A percentile compares a stretch with the other conserved stretches of the same genome.
Evolutionary conservation across 495 filamentous ascomycete genomes (phyloP).

Genomic region (Talaromyces nanjingensis): DNA sequence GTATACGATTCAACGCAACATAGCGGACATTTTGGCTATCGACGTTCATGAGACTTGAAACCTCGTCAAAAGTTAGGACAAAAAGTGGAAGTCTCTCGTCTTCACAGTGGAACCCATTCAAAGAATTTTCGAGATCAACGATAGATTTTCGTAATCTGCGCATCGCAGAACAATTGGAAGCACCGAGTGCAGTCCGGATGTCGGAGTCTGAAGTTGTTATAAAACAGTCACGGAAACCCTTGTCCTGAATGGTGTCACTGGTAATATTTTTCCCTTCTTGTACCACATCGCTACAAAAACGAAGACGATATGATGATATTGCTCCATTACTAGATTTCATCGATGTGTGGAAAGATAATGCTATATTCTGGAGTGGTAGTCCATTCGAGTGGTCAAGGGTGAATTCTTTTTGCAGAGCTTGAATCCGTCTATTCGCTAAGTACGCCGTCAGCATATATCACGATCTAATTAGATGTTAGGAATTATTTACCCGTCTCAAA

Average conservation of each 20-base stretch:
- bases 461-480: too few species aligned
- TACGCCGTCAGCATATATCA: too few species aligned
- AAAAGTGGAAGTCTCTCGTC: neutral
- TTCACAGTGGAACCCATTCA: neutral
- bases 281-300: neutral
- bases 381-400: neutral
- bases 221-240: neutral
- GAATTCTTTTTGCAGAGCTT: too few species aligned
- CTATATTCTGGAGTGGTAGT: neutral
- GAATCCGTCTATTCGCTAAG: too few species aligned
- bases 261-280: neutral
- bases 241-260: neutral
- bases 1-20: neutral
- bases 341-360: neutral
- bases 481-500: neutral
- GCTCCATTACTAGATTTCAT: neutral
- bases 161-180: neutral
- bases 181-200: neutral
- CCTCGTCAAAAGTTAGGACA: neutral
- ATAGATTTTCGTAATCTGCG: neutral
- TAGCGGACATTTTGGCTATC: neutral
- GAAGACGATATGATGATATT: neutral
- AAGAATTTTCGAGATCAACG: neutral
- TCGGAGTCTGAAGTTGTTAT: neutral
- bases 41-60: neutral